phyloP scores from a whole-genome alignment of 1,284 basidiomycete species.

The Takashimella tepidaria region DNA sequence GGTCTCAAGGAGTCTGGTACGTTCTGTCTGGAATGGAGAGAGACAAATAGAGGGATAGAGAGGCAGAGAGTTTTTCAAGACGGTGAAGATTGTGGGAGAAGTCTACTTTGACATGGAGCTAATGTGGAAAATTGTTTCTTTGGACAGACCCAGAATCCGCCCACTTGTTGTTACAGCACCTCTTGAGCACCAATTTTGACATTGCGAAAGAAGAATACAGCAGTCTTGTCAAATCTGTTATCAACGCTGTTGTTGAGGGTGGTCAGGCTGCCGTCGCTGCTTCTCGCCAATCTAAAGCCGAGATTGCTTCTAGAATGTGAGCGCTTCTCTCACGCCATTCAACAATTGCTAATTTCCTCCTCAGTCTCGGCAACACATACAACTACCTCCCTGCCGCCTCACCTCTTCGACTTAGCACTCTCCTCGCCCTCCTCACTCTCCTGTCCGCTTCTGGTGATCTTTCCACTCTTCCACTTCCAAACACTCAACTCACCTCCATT shows the following conservation, averaged over 20 bases:
- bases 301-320: constrained; percentile 44
- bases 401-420: constrained; percentile 61
- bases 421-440: constrained; percentile 62
- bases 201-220: constrained; percentile 26
- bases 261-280: constrained; percentile 32
- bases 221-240: constrained; percentile 27
- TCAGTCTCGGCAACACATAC: constrained; percentile 79
- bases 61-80: no score
- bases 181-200: constrained; percentile 37
- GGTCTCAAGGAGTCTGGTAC: constrained; percentile 40
- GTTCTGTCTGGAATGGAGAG: no score
- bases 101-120: no score
- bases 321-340: constrained; percentile 13
- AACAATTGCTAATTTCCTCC: not conserved
- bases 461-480: constrained; percentile 60
- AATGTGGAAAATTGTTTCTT: not conserved
- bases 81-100: not conserved
- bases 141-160: constrained; percentile 41
- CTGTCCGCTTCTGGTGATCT: constrained; percentile 54
- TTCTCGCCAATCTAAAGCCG: constrained; percentile 29
- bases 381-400: constrained; percentile 71
- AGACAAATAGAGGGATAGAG: no score
- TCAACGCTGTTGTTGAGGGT: constrained; percentile 37
- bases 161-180: constrained; percentile 39
- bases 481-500: constrained; percentile 64